Evolutionary conservation across 805 yeast species (phyloP).

Genomic region (Sungouiella thailandica): DNA sequence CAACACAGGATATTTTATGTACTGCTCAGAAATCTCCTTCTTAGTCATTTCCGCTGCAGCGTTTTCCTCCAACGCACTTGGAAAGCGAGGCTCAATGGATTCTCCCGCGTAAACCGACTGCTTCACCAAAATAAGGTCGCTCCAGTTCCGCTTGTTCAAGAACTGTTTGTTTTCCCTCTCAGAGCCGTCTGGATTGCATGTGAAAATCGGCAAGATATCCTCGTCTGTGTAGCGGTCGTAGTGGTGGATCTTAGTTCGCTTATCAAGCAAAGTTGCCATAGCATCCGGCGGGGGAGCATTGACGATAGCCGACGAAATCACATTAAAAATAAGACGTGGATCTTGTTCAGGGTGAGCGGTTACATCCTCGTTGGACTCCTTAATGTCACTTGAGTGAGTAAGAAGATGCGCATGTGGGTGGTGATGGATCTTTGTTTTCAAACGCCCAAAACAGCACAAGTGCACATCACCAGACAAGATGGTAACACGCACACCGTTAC

Average conservation of each 20-base stretch:
- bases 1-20: constrained; percentile 50
- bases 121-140: constrained; percentile 55
- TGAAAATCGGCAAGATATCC: constrained; percentile 73
- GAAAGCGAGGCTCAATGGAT: constrained; percentile 25
- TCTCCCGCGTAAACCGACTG: constrained; percentile 25
- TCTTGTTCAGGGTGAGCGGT: constrained; percentile 57
- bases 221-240: constrained; percentile 66
- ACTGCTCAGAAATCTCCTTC: constrained; percentile 17
- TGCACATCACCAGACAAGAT: constrained; percentile 93
- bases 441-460: constrained; percentile 75
- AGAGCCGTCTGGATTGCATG: constrained; percentile 50
- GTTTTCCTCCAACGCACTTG: constrained; percentile 35
- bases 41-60: constrained; percentile 8
- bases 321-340: constrained; percentile 72
- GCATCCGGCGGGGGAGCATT: constrained; percentile 91
- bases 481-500: constrained; percentile 66
- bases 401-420: constrained; percentile 34
- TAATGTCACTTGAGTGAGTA: constrained; percentile 21
- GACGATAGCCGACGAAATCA: constrained; percentile 84
- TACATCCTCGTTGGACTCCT: constrained; percentile 36
- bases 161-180: constrained; percentile 46
- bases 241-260: constrained; percentile 63
- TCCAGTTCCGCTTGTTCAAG: constrained; percentile 67
- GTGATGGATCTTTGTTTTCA: constrained; percentile 51
- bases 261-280: constrained; percentile 70